Conservation (phyloP, 2,329 filamentous ascomycete genomes). For the Emmonsia crescens region DNA sequence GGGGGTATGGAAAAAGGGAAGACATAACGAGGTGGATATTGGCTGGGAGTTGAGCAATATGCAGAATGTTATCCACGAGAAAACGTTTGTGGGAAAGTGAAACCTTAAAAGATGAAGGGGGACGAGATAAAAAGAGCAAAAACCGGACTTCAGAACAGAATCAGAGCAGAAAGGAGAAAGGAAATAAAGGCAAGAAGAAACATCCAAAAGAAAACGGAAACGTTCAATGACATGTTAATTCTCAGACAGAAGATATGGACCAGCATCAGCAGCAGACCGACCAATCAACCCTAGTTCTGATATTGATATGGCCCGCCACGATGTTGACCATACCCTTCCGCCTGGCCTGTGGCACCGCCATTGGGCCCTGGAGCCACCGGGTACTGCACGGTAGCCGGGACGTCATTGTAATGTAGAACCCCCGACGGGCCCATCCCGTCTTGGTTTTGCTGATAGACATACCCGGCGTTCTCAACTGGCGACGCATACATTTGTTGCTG, state of each 20-base stretch:
- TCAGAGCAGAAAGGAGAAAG: not conserved
- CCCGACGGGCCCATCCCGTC: not conserved
- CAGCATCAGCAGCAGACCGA: not conserved
- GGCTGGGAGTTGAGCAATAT: not conserved
- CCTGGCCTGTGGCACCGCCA: not conserved
- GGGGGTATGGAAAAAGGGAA: not conserved
- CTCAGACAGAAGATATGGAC: not conserved
- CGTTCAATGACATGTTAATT: not conserved
- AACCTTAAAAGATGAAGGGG: not conserved
- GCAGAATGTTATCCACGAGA: not conserved
- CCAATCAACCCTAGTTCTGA: not conserved
- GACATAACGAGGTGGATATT: not conserved
- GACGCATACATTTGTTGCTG: slow-evolving; percentile 19
- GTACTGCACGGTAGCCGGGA: not conserved
- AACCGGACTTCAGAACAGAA: not conserved
- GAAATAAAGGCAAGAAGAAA: not conserved
- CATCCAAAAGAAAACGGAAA: not conserved
- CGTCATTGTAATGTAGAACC: not conserved
- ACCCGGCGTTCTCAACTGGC: slow-evolving; percentile 10
- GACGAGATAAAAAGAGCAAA: not conserved
- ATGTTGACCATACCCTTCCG: not conserved
- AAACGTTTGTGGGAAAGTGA: not conserved
- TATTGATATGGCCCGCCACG: slow-evolving; percentile 3
- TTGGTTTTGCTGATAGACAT: slow-evolving; percentile 1
- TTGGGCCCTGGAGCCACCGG: not conserved